A percentile compares a stretch with the other conserved stretches of the same genome.
Evolutionary conservation across 106 monocot species (phyloP).

Genomic region (Dendrobium chrysotoxum): DNA sequence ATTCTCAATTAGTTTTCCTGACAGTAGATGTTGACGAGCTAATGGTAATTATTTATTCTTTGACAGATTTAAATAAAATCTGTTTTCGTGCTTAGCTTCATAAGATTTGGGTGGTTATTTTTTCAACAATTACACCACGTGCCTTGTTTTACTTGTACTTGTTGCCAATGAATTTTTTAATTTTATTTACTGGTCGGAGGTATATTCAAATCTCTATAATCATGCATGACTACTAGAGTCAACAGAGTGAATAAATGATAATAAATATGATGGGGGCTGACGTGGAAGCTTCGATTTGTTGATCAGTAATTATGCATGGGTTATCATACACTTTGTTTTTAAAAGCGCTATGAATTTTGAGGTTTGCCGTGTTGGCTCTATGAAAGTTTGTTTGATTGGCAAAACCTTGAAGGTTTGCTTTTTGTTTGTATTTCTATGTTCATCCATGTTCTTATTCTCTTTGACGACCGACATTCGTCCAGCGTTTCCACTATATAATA

Average conservation of each 20-base stretch:
- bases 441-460: background rate
- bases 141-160: background rate
- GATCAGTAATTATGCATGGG: background rate
- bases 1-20: slow-evolving; percentile 53
- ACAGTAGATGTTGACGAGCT: slow-evolving; percentile 63
- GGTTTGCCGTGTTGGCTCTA: background rate
- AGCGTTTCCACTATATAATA: background rate
- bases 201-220: background rate
- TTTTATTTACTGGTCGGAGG: background rate
- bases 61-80: background rate
- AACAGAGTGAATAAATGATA: background rate
- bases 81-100: background rate
- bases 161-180: background rate
- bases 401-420: background rate
- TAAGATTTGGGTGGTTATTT: background rate
- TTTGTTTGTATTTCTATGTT: background rate
- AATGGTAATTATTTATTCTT: slow-evolving; percentile 23
- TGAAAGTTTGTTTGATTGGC: background rate
- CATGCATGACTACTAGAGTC: background rate
- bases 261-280: background rate
- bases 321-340: background rate
- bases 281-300: background rate
- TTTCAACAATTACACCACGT: background rate
- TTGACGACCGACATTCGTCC: background rate
- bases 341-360: background rate